Base-by-base conservation (phyloP, 108 stramenopile species). In the Cyclostephanos tholiformis region DNA sequence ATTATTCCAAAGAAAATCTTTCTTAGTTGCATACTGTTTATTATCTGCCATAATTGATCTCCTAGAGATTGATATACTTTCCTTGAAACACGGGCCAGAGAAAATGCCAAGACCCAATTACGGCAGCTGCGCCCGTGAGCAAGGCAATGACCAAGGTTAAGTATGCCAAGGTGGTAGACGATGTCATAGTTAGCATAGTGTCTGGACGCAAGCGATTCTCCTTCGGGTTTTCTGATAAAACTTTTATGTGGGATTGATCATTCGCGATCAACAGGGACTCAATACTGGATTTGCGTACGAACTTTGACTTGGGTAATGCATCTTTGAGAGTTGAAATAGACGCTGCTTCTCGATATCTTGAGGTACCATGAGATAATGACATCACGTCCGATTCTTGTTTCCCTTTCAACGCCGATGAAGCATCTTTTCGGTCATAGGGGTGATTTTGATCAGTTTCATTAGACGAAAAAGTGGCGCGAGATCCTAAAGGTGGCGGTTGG, bases 291-390 rank as follows among this genome's bases (percentile, higher is more conserved):
- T 46, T 27, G 9, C 43, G 35, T 1, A n/a, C 26, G 48, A 67
- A 38, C 11, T 36, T 46, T 20, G 44, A 20, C 27, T 27, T 44
- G 0, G 65, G 48, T 8, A 76, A 62, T 9, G 67, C 75, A 19
- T 63, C 36, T 4, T 68, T 38, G 22, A 68, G 38, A 10, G 75
- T 67, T 44, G 50, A 51, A 13, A 67, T 35, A 13, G 67, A 17
- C 23, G 32, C 1, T 12, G 41, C 41, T 41, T 4, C 41, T 41
- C 41, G 41, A 36, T 6, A 36, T 41, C 9, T 4, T 41, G n/a
- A n/a, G n/a, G n/a, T n/a, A n/a, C n/a, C n/a, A n/a, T n/a, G n/a
- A n/a, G 41, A 10, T 41, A 10, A 12, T 41, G 36, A 6, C 36
- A 36, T 36, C 36, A 36, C 36, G 36, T 75, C 6, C 30, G 36